Base-by-base conservation (phyloP, 2,329 filamentous ascomycete species). In the Daldinia eschscholtzii region DNA sequence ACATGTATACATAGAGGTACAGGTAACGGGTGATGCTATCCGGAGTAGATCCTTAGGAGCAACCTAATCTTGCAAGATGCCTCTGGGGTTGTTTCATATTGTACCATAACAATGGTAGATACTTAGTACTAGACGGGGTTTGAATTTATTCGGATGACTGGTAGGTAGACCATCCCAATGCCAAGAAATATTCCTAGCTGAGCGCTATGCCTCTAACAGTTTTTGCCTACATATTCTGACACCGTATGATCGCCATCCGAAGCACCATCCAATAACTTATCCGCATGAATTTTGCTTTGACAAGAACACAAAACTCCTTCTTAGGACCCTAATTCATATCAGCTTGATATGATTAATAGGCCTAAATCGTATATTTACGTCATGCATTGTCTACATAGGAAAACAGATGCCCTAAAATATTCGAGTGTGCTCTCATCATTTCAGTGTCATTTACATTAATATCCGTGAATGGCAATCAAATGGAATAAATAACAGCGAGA, bases 231-330 rank as follows among this genome's bases (percentile, higher is more conserved):
- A 46, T 23, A 53, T 53, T 59, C 65, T 70, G 72, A 72, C 35
- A 75, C 63, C 71, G 67, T 65, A 41, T 69, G 69, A 72, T 75
- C 70, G 62, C 41, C 71, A 55, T 37, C 68, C 67, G 70, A 61
- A 20, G 39, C 42, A 53, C 63, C 46, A 44, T 44, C 53, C 64
- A 67, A 68, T 61, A 23, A n/a, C 37, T 46, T 59, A 9, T 18
- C 18, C 6, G 12, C 42, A 60, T 42, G 20, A 18, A 52, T 39
- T 15, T 37, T 20, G 13, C 9, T 56, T 30, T 2, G 28, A 33
- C 48, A 48, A 48, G n/a, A n/a, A 50, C 18, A 28, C 23, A 56
- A 59, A 9, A 46, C 7, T 46, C 5, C 35, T 57, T 30, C 2
- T 15, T 18, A 13, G 23, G 26, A 18, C 18, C 18, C 46, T 33